Evolutionary conservation across 176 grass and related monocot species (phyloP), one percentile per base, ranked within the genome.

Genomic region (Cymbopogon citratus): DNA sequence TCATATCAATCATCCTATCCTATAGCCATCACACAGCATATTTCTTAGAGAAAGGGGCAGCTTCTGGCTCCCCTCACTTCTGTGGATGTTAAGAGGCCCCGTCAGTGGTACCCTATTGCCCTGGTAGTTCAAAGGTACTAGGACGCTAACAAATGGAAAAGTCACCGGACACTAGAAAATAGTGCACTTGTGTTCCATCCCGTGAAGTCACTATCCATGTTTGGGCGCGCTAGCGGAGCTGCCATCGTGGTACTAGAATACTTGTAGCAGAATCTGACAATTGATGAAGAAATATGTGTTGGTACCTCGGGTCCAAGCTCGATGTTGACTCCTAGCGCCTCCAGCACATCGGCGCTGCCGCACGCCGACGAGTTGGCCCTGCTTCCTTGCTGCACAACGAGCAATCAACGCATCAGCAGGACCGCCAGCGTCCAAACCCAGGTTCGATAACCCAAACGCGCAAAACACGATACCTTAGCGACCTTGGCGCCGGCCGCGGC

Each of bases 351-450:
- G 16, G 97, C 93, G 60, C 97, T 99, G 25, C 97, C 97, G 71
- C 97, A 99, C n/a, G 91, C 91, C 24, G 97, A 99, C 60, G 97
- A 99, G 73, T 89, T 99, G 36, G 97, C 90, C 39, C 94, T 85
- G 88, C 90, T 97, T 31, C 94, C 94, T 97, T 97, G 94, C 94
- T 97, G 85, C 79, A 76, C 46, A 62, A 82, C 9, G 14, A 46
- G 14, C 46, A 72, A 79, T 21, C 26, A 59, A 5, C 51, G 25
- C 52, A 82, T 69, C 70, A 86, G 16, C 18, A 25, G 14, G 7
- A 54, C 19, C 1, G 19, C n/a, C 77, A 36, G 6, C 41, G 44
- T 9, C 21, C 28, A 63, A 18, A 34, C 9, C 25, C 2, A 25
- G 27, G 12, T 4, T 16, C 13, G 35, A 74, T 3, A 68, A 31